Percentiles rank a stretch among this genome's conserved stretches.
Conservation (phyloP, 2,329 filamentous ascomycete species). For the Fonsecaea nubica region DNA sequence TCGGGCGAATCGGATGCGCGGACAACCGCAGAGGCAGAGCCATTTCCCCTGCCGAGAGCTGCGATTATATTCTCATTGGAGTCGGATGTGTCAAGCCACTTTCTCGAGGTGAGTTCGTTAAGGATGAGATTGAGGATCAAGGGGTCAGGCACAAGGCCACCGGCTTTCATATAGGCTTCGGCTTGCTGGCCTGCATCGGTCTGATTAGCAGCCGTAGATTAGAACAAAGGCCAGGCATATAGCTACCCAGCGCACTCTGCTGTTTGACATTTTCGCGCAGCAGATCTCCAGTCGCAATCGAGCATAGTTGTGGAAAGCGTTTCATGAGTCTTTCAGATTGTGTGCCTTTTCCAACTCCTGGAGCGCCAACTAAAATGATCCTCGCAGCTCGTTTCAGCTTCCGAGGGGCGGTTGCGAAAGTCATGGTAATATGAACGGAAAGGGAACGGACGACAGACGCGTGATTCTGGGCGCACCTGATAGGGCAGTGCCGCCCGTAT, state of each 20-base stretch:
- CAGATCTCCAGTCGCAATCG: conserved; percentile 92
- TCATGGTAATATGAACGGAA: conserved; percentile 26
- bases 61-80: conserved; percentile 44
- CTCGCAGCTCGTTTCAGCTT: conserved; percentile 80
- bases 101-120: conserved; percentile 81
- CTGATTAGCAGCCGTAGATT: conserved; percentile 23
- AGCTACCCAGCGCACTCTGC: conserved; percentile 79
- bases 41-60: conserved; percentile 50
- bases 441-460: conserved; percentile 3
- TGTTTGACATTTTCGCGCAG: conserved; percentile 91
- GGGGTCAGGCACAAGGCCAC: conserved; percentile 87
- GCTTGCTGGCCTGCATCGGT: conserved; percentile 78
- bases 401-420: conserved; percentile 45
- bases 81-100: conserved; percentile 71
- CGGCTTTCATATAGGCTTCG: conserved; percentile 84
- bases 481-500: conserved; percentile 10
- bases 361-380: conserved; percentile 92
- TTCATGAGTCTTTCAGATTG: conserved; percentile 87
- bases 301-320: conserved; percentile 84
- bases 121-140: conserved; percentile 92
- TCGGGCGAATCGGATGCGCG: conserved; percentile 67
- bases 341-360: conserved; percentile 96
- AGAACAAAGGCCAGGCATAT: neutral
- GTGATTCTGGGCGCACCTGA: conserved; percentile 1
- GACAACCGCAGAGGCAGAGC: conserved; percentile 46